These are phyloP conservation scores for Schizopora paradoxa DNA, from an alignment of 1,284 basidiomycete genomes.

Conservation along the genomic window DNA sequence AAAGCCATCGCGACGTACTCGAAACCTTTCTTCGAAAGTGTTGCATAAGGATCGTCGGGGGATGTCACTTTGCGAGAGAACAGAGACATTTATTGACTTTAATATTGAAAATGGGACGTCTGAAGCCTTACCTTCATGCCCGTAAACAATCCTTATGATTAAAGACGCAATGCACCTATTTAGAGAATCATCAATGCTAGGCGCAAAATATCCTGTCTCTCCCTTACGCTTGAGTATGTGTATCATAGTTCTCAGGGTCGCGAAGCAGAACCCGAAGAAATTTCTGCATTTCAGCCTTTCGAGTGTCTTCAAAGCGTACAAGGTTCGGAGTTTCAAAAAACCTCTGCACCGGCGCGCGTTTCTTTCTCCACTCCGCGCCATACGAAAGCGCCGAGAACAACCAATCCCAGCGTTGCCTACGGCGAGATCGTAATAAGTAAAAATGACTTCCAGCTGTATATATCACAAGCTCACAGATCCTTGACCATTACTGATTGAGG, in stretches of 20 bases:
- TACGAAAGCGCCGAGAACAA: constrained; percentile 8
- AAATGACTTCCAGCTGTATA: not conserved
- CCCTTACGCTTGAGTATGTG: not conserved
- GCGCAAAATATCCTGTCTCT: no score
- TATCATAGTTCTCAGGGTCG: constrained; percentile 6
- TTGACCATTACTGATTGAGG: constrained; percentile 12
- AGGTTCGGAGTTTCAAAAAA: not conserved
- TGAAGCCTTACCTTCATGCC: constrained; percentile 5
- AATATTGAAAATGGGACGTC: not conserved
- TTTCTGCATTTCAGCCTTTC: not conserved
- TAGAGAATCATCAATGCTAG: no score
- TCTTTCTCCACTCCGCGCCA: constrained; percentile 10
- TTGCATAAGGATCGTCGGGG: constrained; percentile 37
- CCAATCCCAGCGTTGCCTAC: constrained; percentile 2
- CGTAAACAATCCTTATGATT: constrained; percentile 9
- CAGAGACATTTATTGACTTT: not conserved
- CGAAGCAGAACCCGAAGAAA: constrained; percentile 6
- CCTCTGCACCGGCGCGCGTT: constrained; percentile 7
- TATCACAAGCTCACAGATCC: not conserved
- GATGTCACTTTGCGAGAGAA: not conserved
- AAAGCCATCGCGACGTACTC: constrained; percentile 23
- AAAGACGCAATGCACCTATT: constrained; percentile 1
- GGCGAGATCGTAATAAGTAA: not conserved
- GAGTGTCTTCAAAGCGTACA: constrained; percentile 1
- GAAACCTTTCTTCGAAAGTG: constrained; percentile 33